Conservation (phyloP, 805 yeast genomes). For the Jamesozyma rosinii region DNA sequence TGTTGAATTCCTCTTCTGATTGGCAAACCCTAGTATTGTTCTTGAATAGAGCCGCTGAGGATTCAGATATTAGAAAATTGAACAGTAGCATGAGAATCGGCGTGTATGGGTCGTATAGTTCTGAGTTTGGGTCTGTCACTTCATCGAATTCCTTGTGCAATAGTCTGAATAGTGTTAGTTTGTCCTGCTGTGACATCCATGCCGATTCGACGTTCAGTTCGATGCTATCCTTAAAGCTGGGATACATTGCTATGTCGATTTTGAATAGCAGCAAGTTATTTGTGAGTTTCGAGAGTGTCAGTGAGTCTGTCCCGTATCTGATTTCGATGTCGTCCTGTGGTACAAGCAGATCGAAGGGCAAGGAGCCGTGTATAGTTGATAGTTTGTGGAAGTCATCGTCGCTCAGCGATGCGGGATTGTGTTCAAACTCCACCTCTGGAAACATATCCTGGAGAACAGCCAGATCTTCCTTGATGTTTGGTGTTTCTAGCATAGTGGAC, state of each 20-base stretch:
- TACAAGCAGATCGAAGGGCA: slow-evolving; percentile 13
- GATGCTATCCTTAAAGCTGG: slow-evolving; percentile 11
- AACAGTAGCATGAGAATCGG: slow-evolving; percentile 37
- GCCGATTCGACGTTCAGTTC: slow-evolving; percentile 19
- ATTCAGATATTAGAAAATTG: slow-evolving; percentile 32
- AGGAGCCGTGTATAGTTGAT: slow-evolving; percentile 8
- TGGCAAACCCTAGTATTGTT: slow-evolving; percentile 5
- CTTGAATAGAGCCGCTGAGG: slow-evolving; percentile 10
- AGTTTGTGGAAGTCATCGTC: not conserved
- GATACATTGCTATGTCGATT: slow-evolving; percentile 13
- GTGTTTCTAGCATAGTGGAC: slow-evolving; percentile 2
- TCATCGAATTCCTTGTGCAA: slow-evolving; percentile 31
- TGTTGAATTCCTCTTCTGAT: slow-evolving; percentile 10
- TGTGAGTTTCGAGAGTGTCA: slow-evolving; percentile 10
- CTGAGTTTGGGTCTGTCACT: slow-evolving; percentile 11
- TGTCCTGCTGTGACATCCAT: slow-evolving; percentile 26
- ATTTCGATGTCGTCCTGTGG: slow-evolving; percentile 9
- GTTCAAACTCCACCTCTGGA: slow-evolving; percentile 19
- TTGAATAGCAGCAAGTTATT: slow-evolving; percentile 11
- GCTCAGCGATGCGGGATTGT: not conserved
- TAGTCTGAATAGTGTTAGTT: slow-evolving; percentile 10
- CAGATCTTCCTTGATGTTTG: slow-evolving; percentile 17
- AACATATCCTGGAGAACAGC: slow-evolving; percentile 24
- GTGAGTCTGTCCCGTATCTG: slow-evolving; percentile 4
- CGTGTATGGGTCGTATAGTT: slow-evolving; percentile 15